Base-by-base conservation (phyloP, 2,329 filamentous ascomycete species). In the Lachnellula subtilissima region DNA sequence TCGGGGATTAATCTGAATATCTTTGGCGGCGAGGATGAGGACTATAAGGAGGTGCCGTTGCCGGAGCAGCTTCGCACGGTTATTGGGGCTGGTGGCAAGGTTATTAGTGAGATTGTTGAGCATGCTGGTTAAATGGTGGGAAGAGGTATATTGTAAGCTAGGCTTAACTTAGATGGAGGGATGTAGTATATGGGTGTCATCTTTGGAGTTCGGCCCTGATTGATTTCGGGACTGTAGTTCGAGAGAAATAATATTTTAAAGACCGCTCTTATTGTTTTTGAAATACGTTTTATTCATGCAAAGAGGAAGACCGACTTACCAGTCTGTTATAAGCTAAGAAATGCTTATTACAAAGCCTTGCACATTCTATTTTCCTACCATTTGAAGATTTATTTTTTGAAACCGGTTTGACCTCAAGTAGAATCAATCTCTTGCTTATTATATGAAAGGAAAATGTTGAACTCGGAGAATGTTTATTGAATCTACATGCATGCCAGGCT, bases 61-160 rank as follows among this genome's bases (percentile, higher is more conserved):
- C 94, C 94, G 0, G 90, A 92, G 68, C 94, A 99, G 78, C 88
- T 97, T 67, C 85, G 91, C 72, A 83, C 91, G 69, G 78, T 89
- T 79, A 81, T 79, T 83, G 76, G 89, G 56, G 70, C 86, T 72
- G 77, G 91, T 73, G 88, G 89, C 22, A 84, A 88, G 62, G 70
- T 97, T 61, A 82, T 93, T 28, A 96, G 85, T 69, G 93, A 97
- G 80, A 97, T 99, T 72, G 94, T 99, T 17, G 91, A 94, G 67
- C 93, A 97, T 75, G 85, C 89, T 61, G 92, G 93, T 55, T 97
- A 79, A 63, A 69, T 7, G 23, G 54, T 8, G 2, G 23, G 15
- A 40, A 19, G 23, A 42, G 23, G 25, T 19, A n/a, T 49, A 45
- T 36, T 48, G 42, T 22, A 22, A 4, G 22, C 22, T 54, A 52